These are phyloP conservation scores for Colletotrichum cordylinicola DNA, from an alignment of 2,329 filamentous ascomycete species.

Conservation along the genomic window DNA sequence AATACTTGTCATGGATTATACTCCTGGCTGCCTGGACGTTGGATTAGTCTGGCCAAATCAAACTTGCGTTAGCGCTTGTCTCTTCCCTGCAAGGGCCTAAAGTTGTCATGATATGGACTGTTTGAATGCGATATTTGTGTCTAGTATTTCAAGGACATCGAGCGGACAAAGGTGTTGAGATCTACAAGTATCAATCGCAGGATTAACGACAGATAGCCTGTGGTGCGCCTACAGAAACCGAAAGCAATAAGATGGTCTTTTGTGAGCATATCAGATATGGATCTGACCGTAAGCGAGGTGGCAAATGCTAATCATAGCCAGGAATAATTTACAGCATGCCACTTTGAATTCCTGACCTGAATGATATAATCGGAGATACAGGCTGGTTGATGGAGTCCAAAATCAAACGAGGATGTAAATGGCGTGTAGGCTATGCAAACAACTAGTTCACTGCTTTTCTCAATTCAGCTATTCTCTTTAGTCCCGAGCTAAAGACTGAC, in stretches of 20 bases:
- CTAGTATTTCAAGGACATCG: no score
- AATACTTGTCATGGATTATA: background rate
- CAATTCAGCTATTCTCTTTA: background rate
- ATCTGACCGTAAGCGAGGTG: background rate
- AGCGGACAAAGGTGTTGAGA: background rate
- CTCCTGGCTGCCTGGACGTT: background rate
- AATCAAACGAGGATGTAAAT: background rate
- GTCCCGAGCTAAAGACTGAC: background rate
- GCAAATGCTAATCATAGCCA: background rate
- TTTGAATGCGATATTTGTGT: background rate
- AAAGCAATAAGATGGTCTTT: background rate
- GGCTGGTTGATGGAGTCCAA: background rate
- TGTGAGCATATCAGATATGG: background rate
- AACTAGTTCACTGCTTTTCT: background rate
- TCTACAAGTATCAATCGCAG: background rate
- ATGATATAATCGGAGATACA: background rate
- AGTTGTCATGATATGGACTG: background rate
- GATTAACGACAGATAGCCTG: no score
- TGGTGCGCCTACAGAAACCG: background rate
- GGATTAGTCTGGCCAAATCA: background rate
- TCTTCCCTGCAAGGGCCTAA: background rate
- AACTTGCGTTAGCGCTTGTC: background rate
- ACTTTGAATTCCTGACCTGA: background rate
- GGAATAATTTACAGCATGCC: background rate
- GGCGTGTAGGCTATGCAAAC: background rate